Evolutionary conservation across 129 eudicot species (phyloP).

Genomic region (Smallanthus sonchifolius): DNA sequence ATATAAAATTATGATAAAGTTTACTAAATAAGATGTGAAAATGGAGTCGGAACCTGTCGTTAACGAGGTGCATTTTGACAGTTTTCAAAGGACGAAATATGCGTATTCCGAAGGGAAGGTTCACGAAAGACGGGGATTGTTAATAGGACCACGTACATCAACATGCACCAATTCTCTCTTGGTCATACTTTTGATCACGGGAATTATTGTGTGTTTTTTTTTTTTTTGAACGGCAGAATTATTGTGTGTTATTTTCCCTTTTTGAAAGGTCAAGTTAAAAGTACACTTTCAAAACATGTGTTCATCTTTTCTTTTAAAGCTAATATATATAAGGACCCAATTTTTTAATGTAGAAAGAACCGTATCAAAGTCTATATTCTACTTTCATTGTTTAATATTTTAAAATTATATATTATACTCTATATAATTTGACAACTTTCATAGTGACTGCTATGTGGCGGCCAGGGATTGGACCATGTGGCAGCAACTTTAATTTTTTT

Average conservation of each 20-base stretch:
- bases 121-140: constrained; percentile 15
- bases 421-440: no score
- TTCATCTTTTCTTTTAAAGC: neutral
- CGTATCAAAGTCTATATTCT: neutral
- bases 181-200: constrained; percentile 21
- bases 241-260: neutral
- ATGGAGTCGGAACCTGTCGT: neutral
- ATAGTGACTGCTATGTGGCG: no score
- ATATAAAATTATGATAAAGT: no score
- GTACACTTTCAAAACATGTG: constrained; percentile 19
- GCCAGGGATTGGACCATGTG: no score
- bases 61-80: neutral
- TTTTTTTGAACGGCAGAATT: constrained; percentile 26
- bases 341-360: neutral
- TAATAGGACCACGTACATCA: constrained; percentile 28
- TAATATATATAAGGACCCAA: neutral
- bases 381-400: no score
- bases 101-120: constrained; percentile 10
- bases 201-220: constrained; percentile 29
- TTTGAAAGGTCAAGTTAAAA: constrained; percentile 25
- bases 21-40: neutral
- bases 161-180: constrained; percentile 19
- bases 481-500: no score
- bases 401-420: no score
- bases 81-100: neutral